These are phyloP conservation scores for Pseudogymnoascus sp. DNA, from an alignment of 2,329 filamentous ascomycete genomes.

Conservation along the genomic window DNA sequence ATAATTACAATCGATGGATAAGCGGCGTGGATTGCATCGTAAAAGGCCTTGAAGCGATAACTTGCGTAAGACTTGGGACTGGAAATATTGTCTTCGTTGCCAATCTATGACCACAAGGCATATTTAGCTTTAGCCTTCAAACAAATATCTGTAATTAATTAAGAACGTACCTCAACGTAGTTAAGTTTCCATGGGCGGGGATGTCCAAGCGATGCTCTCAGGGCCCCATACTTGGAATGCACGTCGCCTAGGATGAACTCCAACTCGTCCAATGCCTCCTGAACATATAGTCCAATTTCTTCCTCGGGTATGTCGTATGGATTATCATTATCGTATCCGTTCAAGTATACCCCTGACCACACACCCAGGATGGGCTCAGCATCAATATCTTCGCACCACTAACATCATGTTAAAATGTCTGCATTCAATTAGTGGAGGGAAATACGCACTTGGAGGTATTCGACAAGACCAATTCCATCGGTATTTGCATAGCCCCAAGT, in stretches of 20 bases:
- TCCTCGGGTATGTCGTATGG: slow-evolving; percentile 33
- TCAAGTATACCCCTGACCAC: slow-evolving; percentile 40
- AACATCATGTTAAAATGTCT: not conserved
- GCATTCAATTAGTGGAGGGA: not conserved
- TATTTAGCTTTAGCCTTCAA: not conserved
- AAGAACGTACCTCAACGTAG: slow-evolving; percentile 41
- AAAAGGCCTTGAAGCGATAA: slow-evolving; percentile 40
- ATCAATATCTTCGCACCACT: slow-evolving; percentile 41
- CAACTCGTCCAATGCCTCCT: slow-evolving; percentile 43
- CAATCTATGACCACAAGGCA: slow-evolving; percentile 11
- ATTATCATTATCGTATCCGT: slow-evolving; percentile 15
- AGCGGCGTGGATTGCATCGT: slow-evolving; percentile 36
- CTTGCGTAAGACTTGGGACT: slow-evolving; percentile 28
- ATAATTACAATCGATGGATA: slow-evolving; percentile 40
- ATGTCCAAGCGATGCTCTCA: slow-evolving; percentile 43
- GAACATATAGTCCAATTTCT: slow-evolving; percentile 39
- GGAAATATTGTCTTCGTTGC: slow-evolving; percentile 37
- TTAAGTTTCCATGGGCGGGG: slow-evolving; percentile 43
- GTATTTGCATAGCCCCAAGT: slow-evolving; percentile 39
- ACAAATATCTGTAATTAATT: not conserved
- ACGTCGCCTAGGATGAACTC: slow-evolving; percentile 43
- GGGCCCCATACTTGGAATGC: slow-evolving; percentile 39
- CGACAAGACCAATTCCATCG: slow-evolving; percentile 43
- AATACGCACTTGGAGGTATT: slow-evolving; percentile 36
- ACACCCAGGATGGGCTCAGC: slow-evolving; percentile 41